Evolutionary conservation across 805 yeast genomes (phyloP).

Genomic region (Zygotorulaspora florentina): DNA sequence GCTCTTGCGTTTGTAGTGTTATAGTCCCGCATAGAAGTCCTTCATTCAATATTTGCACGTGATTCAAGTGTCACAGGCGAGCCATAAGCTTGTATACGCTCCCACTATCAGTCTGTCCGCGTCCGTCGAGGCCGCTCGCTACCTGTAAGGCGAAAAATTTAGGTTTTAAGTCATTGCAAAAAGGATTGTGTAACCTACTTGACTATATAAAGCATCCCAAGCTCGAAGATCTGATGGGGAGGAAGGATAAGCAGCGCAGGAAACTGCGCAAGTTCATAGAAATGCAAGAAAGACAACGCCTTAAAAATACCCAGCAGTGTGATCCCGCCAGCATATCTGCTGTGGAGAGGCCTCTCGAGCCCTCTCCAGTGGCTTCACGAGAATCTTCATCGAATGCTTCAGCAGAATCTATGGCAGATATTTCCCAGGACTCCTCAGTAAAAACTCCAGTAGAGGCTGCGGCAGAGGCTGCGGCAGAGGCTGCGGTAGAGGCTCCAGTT

Average conservation of each 20-base stretch:
- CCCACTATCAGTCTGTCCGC: too few relatives aligned
- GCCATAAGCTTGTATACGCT: too few relatives aligned
- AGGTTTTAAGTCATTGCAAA: background rate
- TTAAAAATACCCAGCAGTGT: background rate
- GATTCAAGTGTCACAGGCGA: too few relatives aligned
- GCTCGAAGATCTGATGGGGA: slow-evolving; percentile 10
- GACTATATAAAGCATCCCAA: background rate
- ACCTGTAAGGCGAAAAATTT: background rate
- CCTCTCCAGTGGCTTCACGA: too few relatives aligned
- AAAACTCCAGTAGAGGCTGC: background rate
- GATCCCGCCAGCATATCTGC: background rate
- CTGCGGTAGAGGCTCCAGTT: background rate
- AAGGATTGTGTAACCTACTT: background rate
- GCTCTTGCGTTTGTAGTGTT: too few relatives aligned
- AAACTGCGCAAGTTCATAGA: slow-evolving; percentile 14
- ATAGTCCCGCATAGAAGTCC: too few relatives aligned
- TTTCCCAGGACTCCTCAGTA: too few relatives aligned
- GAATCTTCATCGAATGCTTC: too few relatives aligned
- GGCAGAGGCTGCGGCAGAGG: background rate
- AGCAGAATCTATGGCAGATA: background rate
- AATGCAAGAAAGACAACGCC: slow-evolving; percentile 1
- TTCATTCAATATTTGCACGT: too few relatives aligned
- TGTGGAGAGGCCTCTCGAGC: background rate
- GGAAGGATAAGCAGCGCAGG: slow-evolving; percentile 18
- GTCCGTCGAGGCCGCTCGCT: background rate